Base-by-base conservation (phyloP, 371 early-diverging fungal species). In the Entomophthora muscae region DNA sequence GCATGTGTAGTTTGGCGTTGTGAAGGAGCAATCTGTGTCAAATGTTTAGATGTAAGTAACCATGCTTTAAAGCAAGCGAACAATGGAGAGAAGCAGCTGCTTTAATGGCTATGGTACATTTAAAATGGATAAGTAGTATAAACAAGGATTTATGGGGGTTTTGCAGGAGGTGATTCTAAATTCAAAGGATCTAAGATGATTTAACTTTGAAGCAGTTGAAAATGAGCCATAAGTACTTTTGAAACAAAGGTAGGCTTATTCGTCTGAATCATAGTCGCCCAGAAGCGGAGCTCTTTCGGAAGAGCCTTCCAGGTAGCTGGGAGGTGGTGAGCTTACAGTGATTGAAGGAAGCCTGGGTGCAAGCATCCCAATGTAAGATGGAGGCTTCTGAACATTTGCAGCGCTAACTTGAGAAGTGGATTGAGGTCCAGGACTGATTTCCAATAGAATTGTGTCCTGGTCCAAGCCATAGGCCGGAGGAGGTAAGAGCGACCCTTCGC, bases 391-490 rank as follows among this genome's bases (percentile, higher is more conserved):
- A 7, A 30, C 26, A 55, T 10, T 55, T 26, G 26, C 24, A n/a
- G n/a, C n/a, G 55, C 21, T 27, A 31, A 58, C 59, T 58, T 17
- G 59, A 58, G 23, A 21, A 7, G 24, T 21, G 30, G 21, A 28
- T 17, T 23, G 24, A 22, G 30, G 23, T 22, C 22, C 42, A 42
- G 61, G 17, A 22, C 42, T 42, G 17, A 42, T 24, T 42, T 72
- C 75, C 52, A 80, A 52, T 27, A 82, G 67, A 22, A 82, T 64
- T 0, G 80, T 74, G 55, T 73, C 82, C 32, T 72, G 70, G 64
- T 80, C 82, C 1, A 67, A 66, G 1, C 82, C 82, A 66, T 82
- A 82, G 32, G 82, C 82, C 27, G 82, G 80, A n/a, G 80, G 78
- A 17, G 79, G 83, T 32, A 72, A 75, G 23, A 78, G 66, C 1